These are phyloP conservation scores for Thuja plicata DNA, from an alignment of 83 land plant genomes.

Conservation along the genomic window DNA sequence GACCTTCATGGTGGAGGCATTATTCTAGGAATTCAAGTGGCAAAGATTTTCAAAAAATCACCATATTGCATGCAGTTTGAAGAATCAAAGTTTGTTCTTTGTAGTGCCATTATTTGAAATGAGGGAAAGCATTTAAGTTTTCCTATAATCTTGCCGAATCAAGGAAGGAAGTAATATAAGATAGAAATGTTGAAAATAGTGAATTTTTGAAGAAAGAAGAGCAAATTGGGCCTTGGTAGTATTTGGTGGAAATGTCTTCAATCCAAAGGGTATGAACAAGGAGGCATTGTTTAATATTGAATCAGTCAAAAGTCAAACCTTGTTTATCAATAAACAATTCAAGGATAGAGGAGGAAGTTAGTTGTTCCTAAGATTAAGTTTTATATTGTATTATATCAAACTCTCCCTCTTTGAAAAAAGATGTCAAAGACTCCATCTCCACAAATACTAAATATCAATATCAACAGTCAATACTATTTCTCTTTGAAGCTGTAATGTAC, in stretches of 20 bases:
- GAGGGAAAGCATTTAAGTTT: slow-evolving; percentile 18
- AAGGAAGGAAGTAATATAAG: slow-evolving; percentile 9
- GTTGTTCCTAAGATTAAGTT: background rate
- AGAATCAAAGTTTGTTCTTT: slow-evolving; percentile 39
- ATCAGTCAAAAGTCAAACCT: background rate
- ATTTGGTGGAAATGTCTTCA: slow-evolving; percentile 24
- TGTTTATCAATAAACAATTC: background rate
- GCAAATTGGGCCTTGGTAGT: slow-evolving; percentile 20
- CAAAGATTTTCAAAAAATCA: slow-evolving; percentile 30
- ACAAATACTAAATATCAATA: no score
- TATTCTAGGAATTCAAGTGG: slow-evolving; percentile 32
- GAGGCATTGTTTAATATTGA: slow-evolving; percentile 11
- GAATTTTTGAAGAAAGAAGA: slow-evolving; percentile 13
- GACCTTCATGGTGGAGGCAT: slow-evolving; percentile 43
- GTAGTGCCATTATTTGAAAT: slow-evolving; percentile 36
- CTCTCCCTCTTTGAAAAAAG: no score
- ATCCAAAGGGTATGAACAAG: slow-evolving; percentile 29
- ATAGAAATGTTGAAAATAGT: background rate
- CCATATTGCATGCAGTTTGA: slow-evolving; percentile 54
- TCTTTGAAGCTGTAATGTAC: no score
- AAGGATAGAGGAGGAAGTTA: background rate
- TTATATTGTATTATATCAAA: no score
- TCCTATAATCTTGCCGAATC: background rate
- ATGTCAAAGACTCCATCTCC: no score
- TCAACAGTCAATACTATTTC: no score